Evolutionary conservation across 208 protist species (phyloP), one percentile per base, ranked within the genome.

Genomic region (Eutreptiella sp.): DNA sequence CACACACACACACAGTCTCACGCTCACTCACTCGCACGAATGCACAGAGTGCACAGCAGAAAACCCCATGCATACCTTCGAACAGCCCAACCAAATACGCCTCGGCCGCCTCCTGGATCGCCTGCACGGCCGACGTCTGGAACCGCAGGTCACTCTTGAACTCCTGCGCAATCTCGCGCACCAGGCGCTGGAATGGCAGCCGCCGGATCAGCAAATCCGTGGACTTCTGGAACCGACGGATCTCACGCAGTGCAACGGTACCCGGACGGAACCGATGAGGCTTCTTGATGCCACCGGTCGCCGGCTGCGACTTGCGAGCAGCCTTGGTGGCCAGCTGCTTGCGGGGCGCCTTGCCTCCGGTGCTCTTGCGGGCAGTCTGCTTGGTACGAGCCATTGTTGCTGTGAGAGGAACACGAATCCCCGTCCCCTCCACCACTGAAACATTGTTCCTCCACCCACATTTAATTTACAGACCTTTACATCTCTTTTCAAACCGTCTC

Each of bases 321-420:
- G 94, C 93, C 85, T 98, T 98, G 70, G 88, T 92, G 71, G 97
- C 70, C 92, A 84, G 73, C 79, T 90, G 53, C 80, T 90, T 85
- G 94, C 97, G 69, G 88, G 88, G 80, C 90, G 87, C 89, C 86
- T 98, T 98, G n/a, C n/a, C n/a, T n/a, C n/a, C n/a, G n/a, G n/a
- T n/a, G n/a, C n/a, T n/a, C n/a, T n/a, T n/a, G 70, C 94, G 84
- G 46, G 94, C 89, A 38, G 92, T 97, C 73, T 97, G 93, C 84
- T 98, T 98, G 23, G 94, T 97, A 74, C 92, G 84, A 53, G 93
- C 93, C 94, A 97, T 97, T n/a, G n/a, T n/a, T n/a, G n/a, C n/a
- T n/a, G n/a, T n/a, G n/a, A n/a, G n/a, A n/a, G n/a, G n/a, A n/a
- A n/a, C n/a, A n/a, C n/a, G n/a, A n/a, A n/a, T n/a, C n/a, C n/a